These are phyloP conservation scores for Globisporangium takayamanum DNA, from an alignment of 352 stramenopile genomes.

Conservation along the genomic window DNA sequence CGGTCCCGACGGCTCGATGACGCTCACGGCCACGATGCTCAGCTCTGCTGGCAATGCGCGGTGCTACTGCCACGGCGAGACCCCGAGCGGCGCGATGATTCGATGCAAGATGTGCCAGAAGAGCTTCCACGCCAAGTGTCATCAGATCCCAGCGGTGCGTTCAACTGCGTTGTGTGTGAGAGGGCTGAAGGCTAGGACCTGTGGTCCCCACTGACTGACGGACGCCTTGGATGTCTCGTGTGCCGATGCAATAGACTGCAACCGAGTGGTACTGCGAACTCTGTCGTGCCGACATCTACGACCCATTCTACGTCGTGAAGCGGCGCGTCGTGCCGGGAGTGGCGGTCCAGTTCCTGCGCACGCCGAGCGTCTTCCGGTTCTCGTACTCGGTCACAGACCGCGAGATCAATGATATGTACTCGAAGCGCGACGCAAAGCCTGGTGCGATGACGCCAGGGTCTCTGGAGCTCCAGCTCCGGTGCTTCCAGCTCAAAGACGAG, in stretches of 20 bases:
- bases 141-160: slow-evolving; percentile 54
- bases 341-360: slow-evolving; percentile 63
- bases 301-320: slow-evolving; percentile 63
- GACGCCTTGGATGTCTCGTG: background rate
- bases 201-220: background rate
- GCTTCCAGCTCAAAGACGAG: slow-evolving; percentile 69
- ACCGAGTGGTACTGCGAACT: slow-evolving; percentile 70
- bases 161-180: background rate
- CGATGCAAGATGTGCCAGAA: slow-evolving; percentile 43
- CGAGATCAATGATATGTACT: slow-evolving; percentile 70
- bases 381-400: slow-evolving; percentile 65
- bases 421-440: slow-evolving; percentile 38
- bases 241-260: slow-evolving; percentile 14
- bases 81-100: slow-evolving; percentile 29
- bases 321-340: slow-evolving; percentile 45
- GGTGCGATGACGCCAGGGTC: slow-evolving; percentile 47
- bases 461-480: slow-evolving; percentile 74
- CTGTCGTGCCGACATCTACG: slow-evolving; percentile 60
- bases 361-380: slow-evolving; percentile 39
- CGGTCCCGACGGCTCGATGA: slow-evolving; percentile 9
- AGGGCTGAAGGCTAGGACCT: background rate
- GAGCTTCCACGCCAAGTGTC: slow-evolving; percentile 74
- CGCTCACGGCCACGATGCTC: slow-evolving; percentile 19
- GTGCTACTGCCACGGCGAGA: slow-evolving; percentile 45
- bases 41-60: slow-evolving; percentile 34